Conservation (phyloP, 2,329 filamentous ascomycete genomes). For the Ploettnerulaceae sp. region DNA sequence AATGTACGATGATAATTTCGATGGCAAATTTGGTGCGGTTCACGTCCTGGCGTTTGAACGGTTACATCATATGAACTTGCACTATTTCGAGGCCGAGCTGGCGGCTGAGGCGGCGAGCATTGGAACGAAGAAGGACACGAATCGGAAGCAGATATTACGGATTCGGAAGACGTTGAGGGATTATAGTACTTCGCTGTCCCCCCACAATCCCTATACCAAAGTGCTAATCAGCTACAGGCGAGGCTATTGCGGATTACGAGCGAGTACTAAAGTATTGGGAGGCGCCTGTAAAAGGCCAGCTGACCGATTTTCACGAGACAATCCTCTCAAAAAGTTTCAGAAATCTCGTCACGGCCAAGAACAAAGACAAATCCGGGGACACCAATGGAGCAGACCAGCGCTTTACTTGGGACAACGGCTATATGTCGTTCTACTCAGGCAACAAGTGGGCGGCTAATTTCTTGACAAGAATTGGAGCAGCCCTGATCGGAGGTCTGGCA, state of each 20-base stretch:
- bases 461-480: neutral
- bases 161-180: neutral
- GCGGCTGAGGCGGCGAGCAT: neutral
- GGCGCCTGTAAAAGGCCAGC: neutral
- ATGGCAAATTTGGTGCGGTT: neutral
- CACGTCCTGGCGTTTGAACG: neutral
- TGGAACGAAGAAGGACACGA: neutral
- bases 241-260: neutral
- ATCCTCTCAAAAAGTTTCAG: neutral
- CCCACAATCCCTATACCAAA: no score
- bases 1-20: neutral
- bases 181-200: no score
- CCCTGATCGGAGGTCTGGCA: neutral
- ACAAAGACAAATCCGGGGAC: no score
- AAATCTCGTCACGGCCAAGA: neutral
- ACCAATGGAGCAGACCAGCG: no score
- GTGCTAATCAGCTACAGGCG: no score
- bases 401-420: neutral
- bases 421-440: neutral
- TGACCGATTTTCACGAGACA: neutral
- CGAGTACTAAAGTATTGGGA: neutral
- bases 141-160: neutral
- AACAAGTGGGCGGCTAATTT: neutral
- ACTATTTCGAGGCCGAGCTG: neutral
- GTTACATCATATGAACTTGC: neutral